Evolutionary conservation across 2,329 filamentous ascomycete genomes (phyloP).

Genomic region (Cercospora nicotianae): DNA sequence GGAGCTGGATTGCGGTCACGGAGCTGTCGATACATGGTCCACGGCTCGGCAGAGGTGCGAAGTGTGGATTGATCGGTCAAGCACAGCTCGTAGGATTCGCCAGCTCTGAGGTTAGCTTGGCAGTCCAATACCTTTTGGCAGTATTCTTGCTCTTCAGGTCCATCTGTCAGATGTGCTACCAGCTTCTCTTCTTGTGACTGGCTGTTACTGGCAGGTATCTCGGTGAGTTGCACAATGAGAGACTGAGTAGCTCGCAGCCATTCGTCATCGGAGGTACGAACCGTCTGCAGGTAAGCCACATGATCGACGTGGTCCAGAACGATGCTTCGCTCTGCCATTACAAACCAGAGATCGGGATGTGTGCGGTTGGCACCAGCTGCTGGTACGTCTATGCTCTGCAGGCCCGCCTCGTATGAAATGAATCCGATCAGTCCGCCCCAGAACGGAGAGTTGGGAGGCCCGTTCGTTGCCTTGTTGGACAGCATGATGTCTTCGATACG

Average conservation of each 20-base stretch:
- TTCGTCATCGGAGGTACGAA: conserved; percentile 48
- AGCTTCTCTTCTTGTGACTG: background rate
- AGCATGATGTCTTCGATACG: conserved; percentile 45
- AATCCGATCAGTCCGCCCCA: conserved; percentile 84
- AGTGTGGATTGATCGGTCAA: conserved; percentile 74
- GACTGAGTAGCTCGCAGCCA: conserved; percentile 29
- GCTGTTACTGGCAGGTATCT: background rate
- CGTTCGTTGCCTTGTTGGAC: conserved; percentile 37
- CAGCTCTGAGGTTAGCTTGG: conserved; percentile 69
- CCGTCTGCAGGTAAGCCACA: conserved; percentile 66
- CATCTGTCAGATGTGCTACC: conserved; percentile 19
- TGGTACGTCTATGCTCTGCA: conserved; percentile 59
- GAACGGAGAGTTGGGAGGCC: conserved; percentile 57
- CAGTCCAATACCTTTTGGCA: conserved; percentile 67
- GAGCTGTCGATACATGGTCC: conserved; percentile 71
- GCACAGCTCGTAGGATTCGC: conserved; percentile 83
- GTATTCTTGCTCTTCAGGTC: conserved; percentile 50
- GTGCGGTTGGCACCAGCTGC: conserved; percentile 40
- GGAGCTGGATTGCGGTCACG: conserved; percentile 74
- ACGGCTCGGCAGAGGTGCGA: conserved; percentile 47
- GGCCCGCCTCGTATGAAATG: conserved; percentile 78
- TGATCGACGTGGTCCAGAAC: conserved; percentile 70
- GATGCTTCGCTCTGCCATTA: conserved; percentile 74
- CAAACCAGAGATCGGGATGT: conserved; percentile 70
- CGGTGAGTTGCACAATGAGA: background rate